phyloP scores from a whole-genome alignment of 139 green algal genomes.

The Closterium sp. region DNA sequence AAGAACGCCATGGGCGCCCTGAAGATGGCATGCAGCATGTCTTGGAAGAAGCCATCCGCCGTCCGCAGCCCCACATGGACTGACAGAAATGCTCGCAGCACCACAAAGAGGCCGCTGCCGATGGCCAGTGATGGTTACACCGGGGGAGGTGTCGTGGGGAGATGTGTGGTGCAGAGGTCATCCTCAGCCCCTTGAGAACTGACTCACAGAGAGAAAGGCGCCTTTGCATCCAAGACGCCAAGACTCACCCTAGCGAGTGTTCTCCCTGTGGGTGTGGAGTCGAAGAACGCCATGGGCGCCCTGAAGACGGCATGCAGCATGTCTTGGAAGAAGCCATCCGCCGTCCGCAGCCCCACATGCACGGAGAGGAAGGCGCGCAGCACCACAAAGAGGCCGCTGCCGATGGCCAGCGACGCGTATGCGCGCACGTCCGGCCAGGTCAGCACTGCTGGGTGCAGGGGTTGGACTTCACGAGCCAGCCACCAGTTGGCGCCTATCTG shows the following conservation, averaged over 20 bases:
- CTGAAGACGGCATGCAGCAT: conserved; percentile 39
- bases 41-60: neutral
- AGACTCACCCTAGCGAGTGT: conserved; percentile 73
- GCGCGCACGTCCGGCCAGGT: conserved; percentile 1
- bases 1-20: too few relatives aligned
- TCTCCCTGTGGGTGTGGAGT: conserved; percentile 84
- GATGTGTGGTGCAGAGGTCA: neutral
- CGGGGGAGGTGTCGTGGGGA: too few relatives aligned
- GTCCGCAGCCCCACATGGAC: neutral
- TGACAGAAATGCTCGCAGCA: neutral
- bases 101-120: neutral
- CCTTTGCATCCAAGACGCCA: neutral
- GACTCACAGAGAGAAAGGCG: neutral
- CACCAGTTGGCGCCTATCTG: conserved; percentile 37
- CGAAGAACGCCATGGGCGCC: conserved; percentile 86
- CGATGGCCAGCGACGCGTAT: conserved; percentile 23
- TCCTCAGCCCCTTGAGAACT: neutral
- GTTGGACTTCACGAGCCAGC: neutral
- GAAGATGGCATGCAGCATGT: too few relatives aligned
- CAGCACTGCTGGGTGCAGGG: conserved; percentile 2
- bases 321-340: conserved; percentile 21
- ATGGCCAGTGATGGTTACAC: too few relatives aligned
- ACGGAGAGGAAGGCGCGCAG: conserved; percentile 8
- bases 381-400: conserved; percentile 35
- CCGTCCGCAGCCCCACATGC: conserved; percentile 11